Base-by-base conservation (phyloP, 768 basidiomycete genomes). In the Kwoniella dejecticola region DNA sequence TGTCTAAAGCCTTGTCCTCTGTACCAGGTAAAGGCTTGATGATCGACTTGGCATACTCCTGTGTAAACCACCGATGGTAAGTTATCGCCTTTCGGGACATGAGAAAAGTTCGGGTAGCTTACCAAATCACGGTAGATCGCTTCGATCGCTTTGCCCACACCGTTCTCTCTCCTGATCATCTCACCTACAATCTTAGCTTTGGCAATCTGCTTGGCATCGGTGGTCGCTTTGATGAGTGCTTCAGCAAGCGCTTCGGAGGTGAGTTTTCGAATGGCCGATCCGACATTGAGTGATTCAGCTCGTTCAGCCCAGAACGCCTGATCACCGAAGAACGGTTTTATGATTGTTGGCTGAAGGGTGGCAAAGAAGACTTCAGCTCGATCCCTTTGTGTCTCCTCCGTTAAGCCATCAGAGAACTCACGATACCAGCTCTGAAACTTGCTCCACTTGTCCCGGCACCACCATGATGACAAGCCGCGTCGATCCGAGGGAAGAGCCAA, bases 291-390 rank as follows among this genome's bases (percentile, higher is more conserved):
- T 1, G 93, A 91, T 78, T 96, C 92, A n/a, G 97, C 91, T 27
- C 95, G 88, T 78, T 99, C 91, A 2, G 91, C 91, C 92, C 92
- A 98, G 81, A 97, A 95, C 77, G 89, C 91, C 71, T 97, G 94
- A 77, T 97, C 94, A 2, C 96, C 95, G 71, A 98, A 99, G 84
- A 98, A 99, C 0, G 96, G 95, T 65, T 87, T 88, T 76, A 98
- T 91, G 70, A 99, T 89, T 1, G 94, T 98, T 0, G 96, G 95
- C 72, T 74, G 33, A 7, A 36, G n/a, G n/a, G 57, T 11, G 31
- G 21, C 17, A n/a, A 31, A 19, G 41, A 30, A 38, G 8, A 38
- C 17, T 8, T 38, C 36, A 38, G 17, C 17, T 17, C 8, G 36
- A n/a, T n/a, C n/a, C 19, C 7, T 42, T 8, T 42, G 12, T 13